Base-by-base conservation (phyloP, 106 monocot genomes). In the Chionographis japonica region DNA sequence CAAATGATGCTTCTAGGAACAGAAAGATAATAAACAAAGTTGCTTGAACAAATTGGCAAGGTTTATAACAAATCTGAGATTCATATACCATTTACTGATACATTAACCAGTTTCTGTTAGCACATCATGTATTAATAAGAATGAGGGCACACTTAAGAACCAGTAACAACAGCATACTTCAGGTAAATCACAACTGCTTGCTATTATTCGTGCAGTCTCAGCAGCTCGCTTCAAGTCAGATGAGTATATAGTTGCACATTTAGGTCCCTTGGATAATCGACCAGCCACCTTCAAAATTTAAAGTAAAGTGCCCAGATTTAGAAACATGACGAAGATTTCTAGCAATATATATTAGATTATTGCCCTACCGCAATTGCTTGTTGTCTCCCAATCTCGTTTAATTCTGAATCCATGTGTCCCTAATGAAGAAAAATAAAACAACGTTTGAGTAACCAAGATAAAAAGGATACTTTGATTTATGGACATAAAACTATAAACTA, bases 181-280 rank as follows among this genome's bases (percentile, higher is more conserved):
- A 74, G 81, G 62, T 50, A 89, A 65, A 67, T 68, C 35, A 72
- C 98, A 98, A 17, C 11, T 40, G 12, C 53, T 75, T 73, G 90
- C 87, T 69, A 98, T 90, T 39, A 77, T 85, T 16, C 79, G 50
- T 65, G 98, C 98, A 72, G 92, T 98, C 60, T 98, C 87, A 41
- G 81, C 74, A 65, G 93, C 98, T 72, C 97, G 84, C 60, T 92
- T 85, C 85, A 98, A 71, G 65, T 98, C 93, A 58, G 98, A 98
- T 43, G 98, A 83, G 73, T 98, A 98, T 65, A 90, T 66, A n/a
- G 93, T 80, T 60, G 60, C 51, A 55, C 72, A 79, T 54, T 83
- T 80, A 35, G 71, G 54, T 68, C 90, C 90, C 62, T 80, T 90
- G 16, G 81, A 85, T 12, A 98, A 76, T 20, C 81, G 76, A 58